These are phyloP conservation scores for Populus hybrid DNA, from an alignment of 441 rosid genomes.

Conservation along the genomic window DNA sequence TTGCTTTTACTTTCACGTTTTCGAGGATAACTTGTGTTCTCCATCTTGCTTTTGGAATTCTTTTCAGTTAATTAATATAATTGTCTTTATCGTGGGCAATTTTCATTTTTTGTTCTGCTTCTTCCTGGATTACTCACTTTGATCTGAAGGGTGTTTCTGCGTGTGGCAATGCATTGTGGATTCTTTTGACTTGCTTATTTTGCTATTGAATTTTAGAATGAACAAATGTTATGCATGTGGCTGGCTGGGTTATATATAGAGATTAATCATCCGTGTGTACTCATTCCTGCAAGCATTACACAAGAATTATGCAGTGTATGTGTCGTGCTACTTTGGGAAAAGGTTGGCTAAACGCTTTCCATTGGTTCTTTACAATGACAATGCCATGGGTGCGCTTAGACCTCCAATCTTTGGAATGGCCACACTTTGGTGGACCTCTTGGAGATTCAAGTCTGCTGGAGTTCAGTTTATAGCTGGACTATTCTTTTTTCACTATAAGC, in stretches of 20 bases:
- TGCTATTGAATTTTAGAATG: neutral
- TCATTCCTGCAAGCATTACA: neutral
- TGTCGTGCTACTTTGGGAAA: neutral
- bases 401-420: neutral
- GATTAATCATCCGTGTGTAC: neutral
- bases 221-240: neutral
- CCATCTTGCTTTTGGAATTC: neutral
- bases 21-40: neutral
- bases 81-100: neutral
- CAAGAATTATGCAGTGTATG: neutral
- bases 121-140: neutral
- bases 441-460: neutral
- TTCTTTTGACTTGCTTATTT: neutral
- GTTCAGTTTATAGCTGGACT: neutral
- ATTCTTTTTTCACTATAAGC: neutral
- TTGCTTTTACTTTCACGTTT: neutral
- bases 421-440: neutral
- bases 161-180: neutral
- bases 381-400: neutral
- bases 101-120: neutral
- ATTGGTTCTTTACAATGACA: neutral
- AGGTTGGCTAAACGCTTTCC: neutral
- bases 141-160: neutral
- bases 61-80: neutral
- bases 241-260: neutral